Conservation (phyloP, 768 basidiomycete genomes). For the Mycena amicta region DNA sequence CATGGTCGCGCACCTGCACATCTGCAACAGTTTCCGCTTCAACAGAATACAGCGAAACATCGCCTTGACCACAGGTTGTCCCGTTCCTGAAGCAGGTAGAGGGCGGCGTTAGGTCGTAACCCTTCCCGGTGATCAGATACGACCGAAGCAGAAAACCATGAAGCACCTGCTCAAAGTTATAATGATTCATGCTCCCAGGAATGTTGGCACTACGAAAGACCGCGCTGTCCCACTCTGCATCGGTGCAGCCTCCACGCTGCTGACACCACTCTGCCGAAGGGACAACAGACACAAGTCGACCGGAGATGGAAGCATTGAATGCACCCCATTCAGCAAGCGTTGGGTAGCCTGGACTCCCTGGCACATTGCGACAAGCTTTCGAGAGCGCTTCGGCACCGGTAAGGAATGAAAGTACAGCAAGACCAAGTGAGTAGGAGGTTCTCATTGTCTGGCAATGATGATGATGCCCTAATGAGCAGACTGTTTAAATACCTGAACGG, state of each 20-base stretch:
- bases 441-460: no score
- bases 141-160: background rate
- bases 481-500: no score
- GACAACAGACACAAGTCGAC: conserved; percentile 25
- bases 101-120: conserved; percentile 28
- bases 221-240: conserved; percentile 13
- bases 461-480: no score
- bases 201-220: conserved; percentile 6
- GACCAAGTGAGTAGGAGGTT: no score
- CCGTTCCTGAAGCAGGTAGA: conserved; percentile 28
- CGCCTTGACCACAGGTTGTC: conserved; percentile 33
- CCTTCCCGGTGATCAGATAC: conserved; percentile 17
- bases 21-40: conserved; percentile 32
- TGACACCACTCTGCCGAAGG: conserved; percentile 27
- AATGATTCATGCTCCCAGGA: conserved; percentile 13
- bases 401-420: no score
- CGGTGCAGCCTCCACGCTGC: conserved; percentile 7
- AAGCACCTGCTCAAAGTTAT: conserved; percentile 2
- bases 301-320: conserved; percentile 26
- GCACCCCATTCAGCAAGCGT: conserved; percentile 19
- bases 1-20: conserved; percentile 30
- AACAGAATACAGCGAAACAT: conserved; percentile 33
- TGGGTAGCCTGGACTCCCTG: conserved; percentile 26
- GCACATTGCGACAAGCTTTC: conserved; percentile 23
- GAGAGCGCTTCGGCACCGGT: no score